Evolutionary conservation across 192 early-diverging fungal genomes (phyloP).

Genomic region (Umbelopsis sp.): DNA sequence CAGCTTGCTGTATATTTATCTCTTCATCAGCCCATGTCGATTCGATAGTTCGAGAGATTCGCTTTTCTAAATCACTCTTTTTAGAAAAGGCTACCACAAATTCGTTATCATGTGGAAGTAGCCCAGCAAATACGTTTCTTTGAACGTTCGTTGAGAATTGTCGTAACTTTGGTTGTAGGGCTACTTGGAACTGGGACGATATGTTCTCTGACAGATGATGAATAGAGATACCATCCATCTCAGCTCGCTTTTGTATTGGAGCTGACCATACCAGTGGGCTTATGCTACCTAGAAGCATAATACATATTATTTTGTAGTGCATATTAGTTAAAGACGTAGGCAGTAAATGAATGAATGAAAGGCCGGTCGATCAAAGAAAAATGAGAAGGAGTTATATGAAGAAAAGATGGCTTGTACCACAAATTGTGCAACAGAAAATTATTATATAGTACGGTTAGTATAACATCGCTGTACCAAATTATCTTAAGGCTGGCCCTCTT

Average conservation of each 20-base stretch:
- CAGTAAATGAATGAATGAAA: background rate
- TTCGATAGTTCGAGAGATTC: background rate
- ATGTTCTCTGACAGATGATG: slow-evolving; percentile 1
- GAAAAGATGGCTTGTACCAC: too few species aligned
- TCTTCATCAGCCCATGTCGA: background rate
- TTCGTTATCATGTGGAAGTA: background rate
- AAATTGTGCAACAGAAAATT: too few species aligned
- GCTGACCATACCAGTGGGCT: background rate
- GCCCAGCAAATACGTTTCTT: background rate
- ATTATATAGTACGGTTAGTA: too few species aligned
- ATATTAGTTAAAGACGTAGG: background rate
- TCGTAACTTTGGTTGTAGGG: slow-evolving; percentile 1
- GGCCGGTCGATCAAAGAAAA: background rate
- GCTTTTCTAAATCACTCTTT: background rate
- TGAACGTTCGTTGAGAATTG: background rate
- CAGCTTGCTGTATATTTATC: background rate
- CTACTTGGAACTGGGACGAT: background rate
- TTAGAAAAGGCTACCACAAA: background rate
- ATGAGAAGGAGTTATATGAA: background rate
- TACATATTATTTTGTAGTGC: background rate
- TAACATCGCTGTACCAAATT: too few species aligned
- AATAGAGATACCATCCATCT: background rate
- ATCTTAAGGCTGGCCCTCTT: too few species aligned
- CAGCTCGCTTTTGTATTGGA: background rate
- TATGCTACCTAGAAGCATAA: background rate